phyloP scores from a whole-genome alignment of 495 filamentous ascomycete genomes.

The Penicillium cinerascens region DNA sequence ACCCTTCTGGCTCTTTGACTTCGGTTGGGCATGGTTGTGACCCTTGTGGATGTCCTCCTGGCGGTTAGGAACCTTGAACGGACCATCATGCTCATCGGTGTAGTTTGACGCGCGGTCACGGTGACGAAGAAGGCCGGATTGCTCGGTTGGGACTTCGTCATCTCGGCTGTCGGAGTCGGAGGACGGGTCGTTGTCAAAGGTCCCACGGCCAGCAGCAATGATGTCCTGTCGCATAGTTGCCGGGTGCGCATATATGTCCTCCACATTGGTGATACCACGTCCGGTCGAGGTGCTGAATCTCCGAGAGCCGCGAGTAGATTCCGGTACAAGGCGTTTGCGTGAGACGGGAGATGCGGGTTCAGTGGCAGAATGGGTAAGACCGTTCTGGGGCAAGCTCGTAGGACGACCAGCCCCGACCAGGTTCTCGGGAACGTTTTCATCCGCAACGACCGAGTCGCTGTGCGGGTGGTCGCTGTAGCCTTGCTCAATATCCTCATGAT shows the following conservation, averaged over 20 bases:
- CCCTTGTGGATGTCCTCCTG: constrained; percentile 38
- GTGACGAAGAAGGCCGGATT: constrained; percentile 32
- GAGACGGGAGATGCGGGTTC: constrained; percentile 28
- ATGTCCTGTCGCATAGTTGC: constrained; percentile 87
- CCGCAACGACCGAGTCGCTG: constrained; percentile 28
- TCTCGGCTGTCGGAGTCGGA: constrained; percentile 54
- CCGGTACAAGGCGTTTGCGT: constrained; percentile 28
- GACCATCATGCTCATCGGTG: constrained; percentile 31
- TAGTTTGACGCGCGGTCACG: constrained; percentile 37
- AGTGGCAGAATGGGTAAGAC: constrained; percentile 34
- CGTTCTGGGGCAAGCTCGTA: constrained; percentile 32
- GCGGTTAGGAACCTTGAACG: constrained; percentile 5
- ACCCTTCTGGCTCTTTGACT: constrained; percentile 53
- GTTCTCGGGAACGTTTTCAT: constrained; percentile 42
- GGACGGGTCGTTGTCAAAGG: constrained; percentile 50
- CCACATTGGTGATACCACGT: constrained; percentile 52
- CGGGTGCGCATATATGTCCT: constrained; percentile 83
- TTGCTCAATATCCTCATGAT: constrained; percentile 41
- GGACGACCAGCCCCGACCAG: constrained; percentile 13
- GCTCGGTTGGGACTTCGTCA: constrained; percentile 40
- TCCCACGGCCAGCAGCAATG: constrained; percentile 64
- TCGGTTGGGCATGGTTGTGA: constrained; percentile 82
- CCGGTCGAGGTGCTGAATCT: constrained; percentile 50
- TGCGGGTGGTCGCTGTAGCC: constrained; percentile 44
- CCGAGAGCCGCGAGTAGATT: constrained; percentile 47